Base-by-base conservation (phyloP, 2,329 filamentous ascomycete genomes). In the Diaporthe eres region DNA sequence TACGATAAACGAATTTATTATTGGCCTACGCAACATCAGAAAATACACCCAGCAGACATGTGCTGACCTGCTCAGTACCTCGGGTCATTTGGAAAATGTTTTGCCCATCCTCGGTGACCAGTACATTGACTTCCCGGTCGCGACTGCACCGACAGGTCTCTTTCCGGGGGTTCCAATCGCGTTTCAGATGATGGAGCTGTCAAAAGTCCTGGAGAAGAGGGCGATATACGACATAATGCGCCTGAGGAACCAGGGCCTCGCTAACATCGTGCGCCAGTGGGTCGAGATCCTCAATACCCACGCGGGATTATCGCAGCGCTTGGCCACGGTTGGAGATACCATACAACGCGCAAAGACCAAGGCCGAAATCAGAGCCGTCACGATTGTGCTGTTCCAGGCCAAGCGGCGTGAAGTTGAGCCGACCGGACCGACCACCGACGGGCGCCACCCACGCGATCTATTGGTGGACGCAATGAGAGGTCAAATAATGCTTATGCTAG, bases 271-370 rank as follows among this genome's bases (percentile, higher is more conserved):
- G 3, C 12, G 2, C 1, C 37, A 42, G 37, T 61, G 58, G 58
- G 2, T 42, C 10, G 2, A 22, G 13, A 22, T 58, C 58, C 22
- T 61, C 22, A 5, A 39, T 1, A 28, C 22, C 9, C 58, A 61
- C 37, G 5, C 13, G 7, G 58, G 37, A 17, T 8, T 28, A 4
- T 7, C 15, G 6, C 6, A 31, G 1, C 53, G 34, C 34, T 4
- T 42, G 3, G 8, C 1, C 7, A 12, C n/a, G 12, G 19, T 15
- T 37, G 12, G 37, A 8, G 0, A 5, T 3, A 2, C 17, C 6
- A n/a, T 34, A 15, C 2, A 34, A 1, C 28, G 9, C 17, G 28
- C 17, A 44, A 17, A 15, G 15, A 19, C 7, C 15, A 44, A 44
- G 2, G 13, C 42, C 44, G 44, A 49, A 17, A 49, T 49, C 8